phyloP scores from a whole-genome alignment of 2,329 filamentous ascomycete genomes.

The Claviceps africana region DNA sequence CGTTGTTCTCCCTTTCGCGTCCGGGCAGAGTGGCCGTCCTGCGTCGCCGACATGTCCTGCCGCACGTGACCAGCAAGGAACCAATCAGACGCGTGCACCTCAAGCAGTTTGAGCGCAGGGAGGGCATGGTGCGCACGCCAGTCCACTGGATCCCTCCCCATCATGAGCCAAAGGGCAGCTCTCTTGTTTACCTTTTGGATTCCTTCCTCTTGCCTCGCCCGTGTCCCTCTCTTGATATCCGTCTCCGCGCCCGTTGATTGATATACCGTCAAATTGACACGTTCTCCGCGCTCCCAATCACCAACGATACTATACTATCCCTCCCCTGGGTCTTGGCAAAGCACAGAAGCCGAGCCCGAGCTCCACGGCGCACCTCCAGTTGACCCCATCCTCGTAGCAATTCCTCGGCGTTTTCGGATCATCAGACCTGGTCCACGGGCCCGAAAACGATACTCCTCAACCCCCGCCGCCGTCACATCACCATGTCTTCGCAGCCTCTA shows the following conservation, averaged over 20 bases:
- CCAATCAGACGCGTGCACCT: conserved; percentile 20
- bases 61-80: conserved; percentile 17
- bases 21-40: conserved; percentile 7
- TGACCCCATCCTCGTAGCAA: not conserved
- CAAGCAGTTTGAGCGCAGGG: not conserved
- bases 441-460: not conserved
- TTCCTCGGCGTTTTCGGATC: not conserved
- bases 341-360: not conserved
- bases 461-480: conserved; percentile 12
- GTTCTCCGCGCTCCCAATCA: not conserved
- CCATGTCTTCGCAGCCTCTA: conserved; percentile 92
- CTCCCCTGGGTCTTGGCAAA: too few relatives aligned
- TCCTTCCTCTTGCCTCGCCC: not conserved
- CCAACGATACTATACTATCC: not conserved
- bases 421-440: not conserved
- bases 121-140: not conserved
- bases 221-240: not conserved
- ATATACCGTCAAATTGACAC: not conserved
- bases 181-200: not conserved
- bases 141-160: not conserved
- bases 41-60: not conserved
- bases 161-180: not conserved
- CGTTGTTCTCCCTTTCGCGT: too few relatives aligned
- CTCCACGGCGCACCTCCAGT: not conserved
- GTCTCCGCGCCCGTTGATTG: not conserved